These are phyloP conservation scores for Termitomyces sp. DNA, from an alignment of 768 basidiomycete genomes.

Conservation along the genomic window DNA sequence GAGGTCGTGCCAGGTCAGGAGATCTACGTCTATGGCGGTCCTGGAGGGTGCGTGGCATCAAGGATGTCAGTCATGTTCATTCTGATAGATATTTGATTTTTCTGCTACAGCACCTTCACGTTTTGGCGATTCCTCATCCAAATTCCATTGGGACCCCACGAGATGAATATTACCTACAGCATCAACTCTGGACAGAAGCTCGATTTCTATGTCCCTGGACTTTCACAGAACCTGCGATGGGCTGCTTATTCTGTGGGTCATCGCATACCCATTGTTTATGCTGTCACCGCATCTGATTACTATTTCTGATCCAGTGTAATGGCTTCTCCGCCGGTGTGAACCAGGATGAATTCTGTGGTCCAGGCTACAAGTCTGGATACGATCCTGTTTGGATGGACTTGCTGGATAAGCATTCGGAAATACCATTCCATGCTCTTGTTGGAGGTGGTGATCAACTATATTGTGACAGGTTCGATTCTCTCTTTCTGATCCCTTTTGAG, in stretches of 20 bases:
- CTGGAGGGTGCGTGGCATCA: slow-evolving; percentile 41
- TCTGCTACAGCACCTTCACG: slow-evolving; percentile 63
- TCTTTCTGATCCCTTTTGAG: neutral
- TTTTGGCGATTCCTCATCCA: slow-evolving; percentile 94
- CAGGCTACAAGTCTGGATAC: slow-evolving; percentile 76
- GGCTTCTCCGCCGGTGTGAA: slow-evolving; percentile 90
- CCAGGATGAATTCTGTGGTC: slow-evolving; percentile 79
- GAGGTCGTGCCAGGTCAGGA: slow-evolving; percentile 59
- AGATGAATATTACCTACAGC: slow-evolving; percentile 77
- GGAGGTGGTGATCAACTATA: slow-evolving; percentile 96
- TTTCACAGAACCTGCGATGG: slow-evolving; percentile 84
- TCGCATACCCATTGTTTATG: neutral
- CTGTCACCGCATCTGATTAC: neutral
- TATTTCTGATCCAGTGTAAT: slow-evolving; percentile 56
- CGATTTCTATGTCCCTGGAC: slow-evolving; percentile 81
- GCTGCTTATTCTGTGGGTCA: slow-evolving; percentile 76
- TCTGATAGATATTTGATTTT: neutral
- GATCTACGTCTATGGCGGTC: slow-evolving; percentile 64
- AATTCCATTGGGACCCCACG: slow-evolving; percentile 65
- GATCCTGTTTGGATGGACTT: slow-evolving; percentile 95
- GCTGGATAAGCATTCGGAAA: slow-evolving; percentile 72
- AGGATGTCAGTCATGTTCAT: neutral
- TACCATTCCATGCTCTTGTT: slow-evolving; percentile 87
- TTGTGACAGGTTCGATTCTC: slow-evolving; percentile 60
- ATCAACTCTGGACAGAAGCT: slow-evolving; percentile 78